Percentiles rank a stretch among this genome's conserved stretches.
Conservation (phyloP, 352 stramenopile species). For the Phytophthora colocasiae region DNA sequence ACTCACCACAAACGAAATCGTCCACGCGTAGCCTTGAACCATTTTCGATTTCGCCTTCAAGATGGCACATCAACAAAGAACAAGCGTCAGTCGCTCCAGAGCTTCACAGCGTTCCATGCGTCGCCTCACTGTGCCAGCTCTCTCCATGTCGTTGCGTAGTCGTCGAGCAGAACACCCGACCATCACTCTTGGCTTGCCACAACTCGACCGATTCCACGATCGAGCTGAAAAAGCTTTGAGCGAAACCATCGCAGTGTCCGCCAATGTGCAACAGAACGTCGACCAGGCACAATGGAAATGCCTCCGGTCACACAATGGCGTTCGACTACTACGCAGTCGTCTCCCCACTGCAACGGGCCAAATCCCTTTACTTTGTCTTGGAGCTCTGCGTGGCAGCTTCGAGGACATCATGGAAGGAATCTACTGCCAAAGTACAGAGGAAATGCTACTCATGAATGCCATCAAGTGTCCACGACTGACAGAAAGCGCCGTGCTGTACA, state of each 20-base stretch:
- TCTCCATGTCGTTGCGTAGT: slow-evolving; percentile 37
- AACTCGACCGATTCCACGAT: slow-evolving; percentile 52
- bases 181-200: slow-evolving; percentile 23
- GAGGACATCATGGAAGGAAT: slow-evolving; percentile 58
- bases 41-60: slow-evolving; percentile 33
- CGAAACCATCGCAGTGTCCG: slow-evolving; percentile 46
- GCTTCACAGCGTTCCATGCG: slow-evolving; percentile 26
- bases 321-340: slow-evolving; percentile 48
- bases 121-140: slow-evolving; percentile 24
- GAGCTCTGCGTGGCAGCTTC: slow-evolving; percentile 43
- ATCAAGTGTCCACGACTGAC: slow-evolving; percentile 43
- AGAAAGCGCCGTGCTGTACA: slow-evolving; percentile 50
- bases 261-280: slow-evolving; percentile 25
- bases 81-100: slow-evolving; percentile 22
- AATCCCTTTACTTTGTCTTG: slow-evolving; percentile 38
- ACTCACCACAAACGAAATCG: slow-evolving; percentile 14
- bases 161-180: slow-evolving; percentile 30
- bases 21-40: slow-evolving; percentile 1
- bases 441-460: slow-evolving; percentile 52
- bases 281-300: slow-evolving; percentile 47
- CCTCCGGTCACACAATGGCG: slow-evolving; percentile 37
- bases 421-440: slow-evolving; percentile 46
- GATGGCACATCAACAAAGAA: slow-evolving; percentile 22
- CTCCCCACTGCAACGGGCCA: slow-evolving; percentile 1
- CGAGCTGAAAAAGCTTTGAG: slow-evolving; percentile 40